Evolutionary conservation across 805 yeast species (phyloP), one percentile per base, ranked within the genome.

Genomic region (Saccharomycopsis capsularis): DNA sequence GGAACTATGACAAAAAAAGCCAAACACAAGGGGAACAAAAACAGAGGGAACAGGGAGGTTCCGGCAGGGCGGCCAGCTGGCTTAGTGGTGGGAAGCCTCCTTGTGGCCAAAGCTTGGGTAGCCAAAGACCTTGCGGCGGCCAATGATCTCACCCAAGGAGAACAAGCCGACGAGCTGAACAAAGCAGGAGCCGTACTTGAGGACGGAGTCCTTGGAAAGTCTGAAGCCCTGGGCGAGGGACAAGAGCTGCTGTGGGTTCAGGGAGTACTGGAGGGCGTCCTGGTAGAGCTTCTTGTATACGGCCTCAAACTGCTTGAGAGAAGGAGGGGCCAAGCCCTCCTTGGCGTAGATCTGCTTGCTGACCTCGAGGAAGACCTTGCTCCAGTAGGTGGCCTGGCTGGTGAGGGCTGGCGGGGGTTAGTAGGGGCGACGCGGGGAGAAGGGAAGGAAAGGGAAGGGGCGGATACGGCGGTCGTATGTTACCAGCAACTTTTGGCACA

Each of bases 271-370:
- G 46, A 75, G 56, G 39, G 72, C 67, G 58, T 69, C 69, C 51
- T 68, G 68, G 69, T 74, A 74, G 45, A 80, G 59, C 25, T 69
- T 63, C 57, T 75, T 67, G 76, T 85, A 89, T 38, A 85, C 87
- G 57, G 76, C 70, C 71, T 85, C 82, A 73, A 91, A 75, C 66
- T 88, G 88, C 49, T 78, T 76, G 54, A 75, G 60, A 38, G 87
- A 65, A 60, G 99, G 99, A 56, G 98, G 98, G 54, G 95, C 86
- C 60, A 93, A 72, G 56, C 89, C 95, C 73, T 93, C 99, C 69
- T 85, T 85, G 63, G 81, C 70, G 79, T 91, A 93, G 55, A 93
- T 85, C 68, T 79, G 77, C 69, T 85, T 85, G 53, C 76, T 79
- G 59, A 80, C 64, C 66, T 80, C 85, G 54, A 74, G 79, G 48